These are phyloP conservation scores for Debaryomyces prosopidis DNA, from an alignment of 805 yeast species.

Conservation along the genomic window DNA sequence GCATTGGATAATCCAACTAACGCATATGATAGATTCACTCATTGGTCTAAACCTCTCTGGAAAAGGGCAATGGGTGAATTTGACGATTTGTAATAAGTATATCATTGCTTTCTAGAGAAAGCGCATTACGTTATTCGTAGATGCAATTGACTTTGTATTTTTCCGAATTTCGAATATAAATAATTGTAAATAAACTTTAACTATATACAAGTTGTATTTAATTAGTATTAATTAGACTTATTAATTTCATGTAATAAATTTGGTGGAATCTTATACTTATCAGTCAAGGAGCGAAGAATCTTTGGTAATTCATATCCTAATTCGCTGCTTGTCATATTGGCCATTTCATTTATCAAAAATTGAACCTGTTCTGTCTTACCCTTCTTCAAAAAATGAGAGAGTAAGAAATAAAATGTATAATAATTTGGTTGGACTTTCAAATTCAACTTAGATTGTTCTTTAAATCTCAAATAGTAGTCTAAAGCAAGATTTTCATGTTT, in stretches of 20 bases:
- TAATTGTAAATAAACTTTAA: background rate
- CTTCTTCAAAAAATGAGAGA: conserved; percentile 36
- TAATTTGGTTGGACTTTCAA: conserved; percentile 41
- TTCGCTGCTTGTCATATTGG: conserved; percentile 21
- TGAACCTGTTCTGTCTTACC: conserved; percentile 33
- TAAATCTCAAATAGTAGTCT: conserved; percentile 38
- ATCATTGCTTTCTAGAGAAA: background rate
- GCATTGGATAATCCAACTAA: conserved; percentile 72
- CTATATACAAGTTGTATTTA: conserved; percentile 6
- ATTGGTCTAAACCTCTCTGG: conserved; percentile 69
- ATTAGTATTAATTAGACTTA: background rate
- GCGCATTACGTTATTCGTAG: too few relatives aligned
- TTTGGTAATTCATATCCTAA: conserved; percentile 44
- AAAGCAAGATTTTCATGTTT: conserved; percentile 41
- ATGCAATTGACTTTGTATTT: background rate
- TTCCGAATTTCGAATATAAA: background rate
- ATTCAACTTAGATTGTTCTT: conserved; percentile 18
- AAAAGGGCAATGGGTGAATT: conserved; percentile 67
- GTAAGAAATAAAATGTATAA: conserved; percentile 50
- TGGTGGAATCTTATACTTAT: conserved; percentile 5
- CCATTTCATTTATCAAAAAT: conserved; percentile 40
- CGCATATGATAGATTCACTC: conserved; percentile 66
- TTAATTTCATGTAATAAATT: conserved; percentile 6
- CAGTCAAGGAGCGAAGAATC: conserved; percentile 18
- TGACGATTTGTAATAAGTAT: conserved; percentile 10